Percentiles rank a stretch among this genome's conserved stretches.
phyloP scores from a whole-genome alignment of 805 yeast species.

The Wickerhamomyces bovis region DNA sequence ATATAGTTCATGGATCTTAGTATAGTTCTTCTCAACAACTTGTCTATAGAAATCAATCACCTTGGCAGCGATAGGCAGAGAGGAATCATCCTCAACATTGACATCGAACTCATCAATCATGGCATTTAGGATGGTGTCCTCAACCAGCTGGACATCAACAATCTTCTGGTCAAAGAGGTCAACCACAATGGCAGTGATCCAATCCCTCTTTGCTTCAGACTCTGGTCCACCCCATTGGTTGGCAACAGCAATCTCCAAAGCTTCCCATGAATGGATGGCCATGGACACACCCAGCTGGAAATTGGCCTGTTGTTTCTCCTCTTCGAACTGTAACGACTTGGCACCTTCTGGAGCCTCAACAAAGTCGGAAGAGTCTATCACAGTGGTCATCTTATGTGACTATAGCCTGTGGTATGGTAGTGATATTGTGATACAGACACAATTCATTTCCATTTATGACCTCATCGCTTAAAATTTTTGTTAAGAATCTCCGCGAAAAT shows the following conservation, averaged over 20 bases:
- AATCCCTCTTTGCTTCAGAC: slow-evolving; percentile 86
- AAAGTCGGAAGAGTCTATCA: slow-evolving; percentile 38
- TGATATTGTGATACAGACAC: too few relatives aligned
- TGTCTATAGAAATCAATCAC: slow-evolving; percentile 63
- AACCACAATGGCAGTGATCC: slow-evolving; percentile 80
- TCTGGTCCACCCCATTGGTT: slow-evolving; percentile 96
- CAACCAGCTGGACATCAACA: slow-evolving; percentile 74
- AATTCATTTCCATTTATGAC: neutral
- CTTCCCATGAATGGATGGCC: slow-evolving; percentile 90
- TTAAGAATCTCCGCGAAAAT: too few relatives aligned
- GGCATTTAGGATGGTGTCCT: slow-evolving; percentile 78
- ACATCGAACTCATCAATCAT: slow-evolving; percentile 95
- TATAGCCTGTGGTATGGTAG: neutral
- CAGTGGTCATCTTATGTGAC: slow-evolving; percentile 4
- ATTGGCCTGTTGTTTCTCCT: slow-evolving; percentile 69
- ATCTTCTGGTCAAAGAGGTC: slow-evolving; percentile 65
- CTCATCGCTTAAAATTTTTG: neutral
- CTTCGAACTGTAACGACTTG: slow-evolving; percentile 35
- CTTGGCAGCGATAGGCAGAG: slow-evolving; percentile 62
- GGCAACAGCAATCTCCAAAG: slow-evolving; percentile 79
- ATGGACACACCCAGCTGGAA: slow-evolving; percentile 92
- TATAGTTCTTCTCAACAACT: slow-evolving; percentile 47
- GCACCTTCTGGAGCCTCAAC: slow-evolving; percentile 46
- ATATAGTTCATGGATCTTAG: slow-evolving; percentile 53
- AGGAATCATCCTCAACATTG: slow-evolving; percentile 83